Evolutionary conservation across 768 basidiomycete species (phyloP), one percentile per base, ranked within the genome.

Genomic region (Leccinum barrowsii): DNA sequence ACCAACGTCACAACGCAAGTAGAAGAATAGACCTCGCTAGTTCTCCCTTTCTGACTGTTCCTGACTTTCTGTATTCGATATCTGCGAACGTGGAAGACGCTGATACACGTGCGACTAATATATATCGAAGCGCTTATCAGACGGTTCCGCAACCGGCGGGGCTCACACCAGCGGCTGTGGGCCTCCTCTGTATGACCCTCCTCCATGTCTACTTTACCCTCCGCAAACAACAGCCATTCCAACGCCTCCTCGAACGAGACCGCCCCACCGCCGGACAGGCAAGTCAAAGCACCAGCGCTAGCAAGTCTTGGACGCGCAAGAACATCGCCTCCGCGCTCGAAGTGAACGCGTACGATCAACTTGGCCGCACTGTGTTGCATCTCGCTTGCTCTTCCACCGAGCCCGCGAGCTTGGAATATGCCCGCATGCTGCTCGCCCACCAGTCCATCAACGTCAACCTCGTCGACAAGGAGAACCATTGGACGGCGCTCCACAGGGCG

Each of bases 401-500:
- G 30, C 70, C 78, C 1, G 72, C 75, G n/a, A 82, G 84, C 49
- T 71, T 91, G 63, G 89, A 93, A 65, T 98, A 89, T 69, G 83
- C 91, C 44, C 79, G 85, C 53, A 76, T 90, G 55, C 77, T 98
- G 5, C 80, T 98, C 52, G 81, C 82, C 17, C 88, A 92, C 62
- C 85, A 92, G 1, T 73, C 77, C 22, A 78, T 94, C 70, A 87
- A 90, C 57, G 84, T 93, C 63, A 98, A 98, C 64, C 58, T 89
- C 7, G 75, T 77, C 44, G 96, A 99, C 72, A 70, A 70, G 54
- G 96, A 98, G 78, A 91, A 84, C 57, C 88, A 87, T 57, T 98
- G 94, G 90, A 96, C 93, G 1, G 83, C 95, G 7, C 76, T 98
- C 21, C 96, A 99, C 67, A 78, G 94, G 50, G 92, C 92, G 2